Base-by-base conservation (phyloP, 2,329 filamentous ascomycete species). In the Cladosporium oxysporum region DNA sequence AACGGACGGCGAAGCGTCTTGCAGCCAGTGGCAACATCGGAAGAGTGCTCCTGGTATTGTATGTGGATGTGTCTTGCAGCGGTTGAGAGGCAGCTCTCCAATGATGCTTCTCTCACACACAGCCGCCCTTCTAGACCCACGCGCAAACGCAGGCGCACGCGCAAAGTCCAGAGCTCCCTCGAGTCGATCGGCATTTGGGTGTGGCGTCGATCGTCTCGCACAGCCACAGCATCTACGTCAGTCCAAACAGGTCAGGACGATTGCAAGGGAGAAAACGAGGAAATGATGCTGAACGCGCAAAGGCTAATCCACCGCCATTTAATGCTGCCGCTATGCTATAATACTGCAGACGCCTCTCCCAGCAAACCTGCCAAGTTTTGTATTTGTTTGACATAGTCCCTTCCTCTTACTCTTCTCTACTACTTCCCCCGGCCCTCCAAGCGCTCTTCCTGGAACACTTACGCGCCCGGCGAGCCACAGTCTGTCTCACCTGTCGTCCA, bases 111-210 rank as follows among this genome's bases (percentile, higher is more conserved):
- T 41, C 47, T 29, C 26, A 18, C n/a, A 41, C 60, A 62, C 60
- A 62, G 60, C 60, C 49, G 47, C 47, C 60, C 60, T 62, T 62
- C 60, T 31, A 62, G 60, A 62, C 49, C n/a, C 28, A 21, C 41
- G 11, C 8, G 23, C 18, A 49, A 21, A 49, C 21, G 41, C 41
- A 11, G 5, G 21, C 16, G 12, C 10, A 49, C n/a, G 47, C 47
- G 49, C 49, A 29, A 52, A 52, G 23, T 52, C 26, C 4, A 26
- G 47, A 49, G 29, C 29, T 6, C 5, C 6, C 29, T 31, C 47
- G 21, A 41, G 37, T 21, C 26, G 47, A 50, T 50, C 47, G 47
- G 47, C 49, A 52, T 7, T n/a, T 21, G 18, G 2, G 52, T 57
- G 52, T 57, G 52, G 52, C 52, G 52, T n/a, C 29, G 49, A 26